A percentile compares a stretch with the other conserved stretches of the same genome.
These are phyloP conservation scores for Raffaelea deltoideospora DNA, from an alignment of 2,329 filamentous ascomycete species.

Conservation along the genomic window DNA sequence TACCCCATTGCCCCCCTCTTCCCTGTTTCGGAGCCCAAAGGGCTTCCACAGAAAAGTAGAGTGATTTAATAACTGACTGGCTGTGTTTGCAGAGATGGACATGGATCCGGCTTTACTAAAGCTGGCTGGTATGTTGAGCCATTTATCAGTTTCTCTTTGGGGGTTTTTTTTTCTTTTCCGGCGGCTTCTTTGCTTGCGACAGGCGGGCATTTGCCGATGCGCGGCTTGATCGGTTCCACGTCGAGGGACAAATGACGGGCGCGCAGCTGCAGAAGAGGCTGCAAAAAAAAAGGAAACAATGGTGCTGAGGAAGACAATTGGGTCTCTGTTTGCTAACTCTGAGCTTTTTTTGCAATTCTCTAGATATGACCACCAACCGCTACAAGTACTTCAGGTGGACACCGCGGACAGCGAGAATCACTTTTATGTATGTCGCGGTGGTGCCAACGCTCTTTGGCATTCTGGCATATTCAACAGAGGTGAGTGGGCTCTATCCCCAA, in stretches of 20 bases:
- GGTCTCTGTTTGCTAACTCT: too few species aligned
- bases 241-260: too few species aligned
- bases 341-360: too few species aligned
- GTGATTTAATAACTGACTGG: slow-evolving; percentile 15
- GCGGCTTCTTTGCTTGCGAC: too few species aligned
- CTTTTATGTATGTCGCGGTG: slow-evolving; percentile 59
- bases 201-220: too few species aligned
- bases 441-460: slow-evolving; percentile 59
- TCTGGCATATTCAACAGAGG: slow-evolving; percentile 68
- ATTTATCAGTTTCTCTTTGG: too few species aligned
- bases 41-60: not conserved
- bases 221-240: too few species aligned
- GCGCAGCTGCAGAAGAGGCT: too few species aligned
- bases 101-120: slow-evolving; percentile 32
- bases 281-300: too few species aligned
- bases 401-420: slow-evolving; percentile 62
- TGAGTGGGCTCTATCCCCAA: too few species aligned
- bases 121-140: slow-evolving; percentile 25
- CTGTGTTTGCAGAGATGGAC: slow-evolving; percentile 22
- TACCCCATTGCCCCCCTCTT: not conserved
- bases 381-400: slow-evolving; percentile 97
- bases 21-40: not conserved
- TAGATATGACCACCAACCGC: slow-evolving; percentile 72
- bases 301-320: too few species aligned
- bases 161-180: not conserved